Base-by-base conservation (phyloP, 192 early-diverging fungal species). In the Coemansia sp. region DNA sequence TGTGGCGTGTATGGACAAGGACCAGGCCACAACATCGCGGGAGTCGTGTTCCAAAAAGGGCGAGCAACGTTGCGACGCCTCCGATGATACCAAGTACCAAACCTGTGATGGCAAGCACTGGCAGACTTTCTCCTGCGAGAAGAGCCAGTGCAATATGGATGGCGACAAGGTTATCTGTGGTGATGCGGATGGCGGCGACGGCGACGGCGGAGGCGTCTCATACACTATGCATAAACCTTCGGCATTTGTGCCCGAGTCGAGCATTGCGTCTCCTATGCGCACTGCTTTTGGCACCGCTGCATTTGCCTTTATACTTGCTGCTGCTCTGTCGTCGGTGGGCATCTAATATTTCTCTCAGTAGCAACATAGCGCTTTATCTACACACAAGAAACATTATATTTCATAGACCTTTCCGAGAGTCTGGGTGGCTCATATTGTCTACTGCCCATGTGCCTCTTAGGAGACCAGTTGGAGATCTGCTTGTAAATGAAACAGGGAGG, bases 41-140 rank as follows among this genome's bases (percentile, higher is more conserved):
- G 71, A 71, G 21, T 31, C 58, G 56, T 74, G 75, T 51, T 65
- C 68, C 5, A 56, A 59, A 12, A 77, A 71, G 58, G 51, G 62
- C 30, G 30, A 64, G 31, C 65, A 70, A 69, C 68, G 65, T 22
- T 81, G 78, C 62, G 62, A 60, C 3, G 28, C 72, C 0, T 19
- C 54, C 0, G 72, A 68, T 23, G 2, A 14, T 10, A 62, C 59
- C 31, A 71, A 68, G 54, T 81, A 81, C 78, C 71, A 73, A 65
- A 24, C 30, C 8, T 81, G 78, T 54, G 69, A 81, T 54, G 78
- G 78, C 47, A 62, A 47, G 32, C 16, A 56, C 26, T 81, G 78
- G 78, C 65, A 61, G 41, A 51, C 25, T 4, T 71, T 44, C 31
- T 31, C 56, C 1, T 81, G 78, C 49, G 65, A 59, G 50, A 31